Evolutionary conservation across 2,329 filamentous ascomycete genomes (phyloP), one percentile per base, ranked within the genome.

Genomic region (Dactylella cylindrospora): DNA sequence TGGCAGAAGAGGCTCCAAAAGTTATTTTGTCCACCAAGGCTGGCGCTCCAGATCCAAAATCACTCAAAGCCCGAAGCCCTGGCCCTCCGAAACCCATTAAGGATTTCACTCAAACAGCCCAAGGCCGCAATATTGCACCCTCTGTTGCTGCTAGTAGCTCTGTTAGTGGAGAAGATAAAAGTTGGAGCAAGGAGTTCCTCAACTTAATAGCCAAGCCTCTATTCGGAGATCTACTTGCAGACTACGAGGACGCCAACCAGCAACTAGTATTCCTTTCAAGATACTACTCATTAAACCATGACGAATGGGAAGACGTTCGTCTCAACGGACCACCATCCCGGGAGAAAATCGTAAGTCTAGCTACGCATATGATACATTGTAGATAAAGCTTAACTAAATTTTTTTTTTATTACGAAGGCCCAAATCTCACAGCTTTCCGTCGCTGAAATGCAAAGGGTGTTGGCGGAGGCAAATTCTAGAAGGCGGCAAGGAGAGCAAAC

Each of bases 231-330:
- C 28, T 62, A 23, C 38, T 62, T 20, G 23, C 12, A 6, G 49
- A 54, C 2, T 62, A 62, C 17, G 22, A 31, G 2, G 32, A 62
- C 38, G 49, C 40, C 7, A 23, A 46, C 13, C 41, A 54, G 20
- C 57, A 62, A 10, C 23, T 50, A 2, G 29, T 54, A 5, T 62
- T 62, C 19, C 19, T 62, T 12, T 23, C 35, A 10, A 35, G 32
- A 5, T 46, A 54, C 25, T 62, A 43, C 20, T 23, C 49, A 13
- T 38, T 28, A 15, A 40, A 43, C 5, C 29, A 31, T 9, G 28
- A 62, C 3, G 43, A 50, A 20, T 62, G 57, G 57, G 5, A 36
- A 13, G 4, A 50, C n/a, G 20, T 62, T 15, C 26, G 49, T 15
- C 6, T 44, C n/a, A 35, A 39, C n/a, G 57, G 57, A 3, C 41